Evolutionary conservation across 2,329 filamentous ascomycete genomes (phyloP).

Genomic region (Ascochyta lentis): DNA sequence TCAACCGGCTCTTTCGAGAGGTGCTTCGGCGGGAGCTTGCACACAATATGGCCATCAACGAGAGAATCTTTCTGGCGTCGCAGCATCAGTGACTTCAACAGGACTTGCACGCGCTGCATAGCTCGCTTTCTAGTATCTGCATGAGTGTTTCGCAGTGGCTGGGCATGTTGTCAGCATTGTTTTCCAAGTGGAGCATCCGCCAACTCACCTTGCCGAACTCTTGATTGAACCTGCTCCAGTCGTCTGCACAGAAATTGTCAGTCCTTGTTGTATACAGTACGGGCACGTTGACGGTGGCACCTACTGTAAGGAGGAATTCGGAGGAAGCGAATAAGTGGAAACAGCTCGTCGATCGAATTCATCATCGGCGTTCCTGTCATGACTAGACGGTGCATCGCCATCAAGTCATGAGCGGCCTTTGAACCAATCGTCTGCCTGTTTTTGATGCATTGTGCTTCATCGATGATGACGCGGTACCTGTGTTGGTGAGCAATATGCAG

Average conservation of each 20-base stretch:
- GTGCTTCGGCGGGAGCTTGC: slow-evolving; percentile 70
- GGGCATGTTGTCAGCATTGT: neutral
- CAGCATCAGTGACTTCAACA: slow-evolving; percentile 82
- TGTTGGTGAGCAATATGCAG: neutral
- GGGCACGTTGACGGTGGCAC: neutral
- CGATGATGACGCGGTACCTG: slow-evolving; percentile 67
- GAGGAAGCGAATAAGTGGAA: slow-evolving; percentile 78
- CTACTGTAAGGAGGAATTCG: slow-evolving; percentile 72
- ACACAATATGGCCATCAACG: slow-evolving; percentile 80
- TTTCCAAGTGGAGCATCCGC: neutral
- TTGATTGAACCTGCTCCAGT: slow-evolving; percentile 60
- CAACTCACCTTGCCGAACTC: slow-evolving; percentile 56
- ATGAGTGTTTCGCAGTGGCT: slow-evolving; percentile 52
- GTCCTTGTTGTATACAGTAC: too few species aligned
- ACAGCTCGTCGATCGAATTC: slow-evolving; percentile 81
- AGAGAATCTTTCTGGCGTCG: slow-evolving; percentile 80
- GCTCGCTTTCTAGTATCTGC: slow-evolving; percentile 52
- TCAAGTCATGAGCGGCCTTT: slow-evolving; percentile 64
- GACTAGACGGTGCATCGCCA: slow-evolving; percentile 71
- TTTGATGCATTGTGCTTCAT: slow-evolving; percentile 84
- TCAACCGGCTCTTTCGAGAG: slow-evolving; percentile 67
- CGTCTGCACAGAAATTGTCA: too few species aligned
- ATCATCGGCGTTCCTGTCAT: slow-evolving; percentile 88
- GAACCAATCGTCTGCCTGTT: slow-evolving; percentile 70
- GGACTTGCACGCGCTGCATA: slow-evolving; percentile 74